Percentiles rank a stretch among this genome's conserved stretches.
Evolutionary conservation across 768 basidiomycete genomes (phyloP).

Genomic region (Rubroboletus satanas): DNA sequence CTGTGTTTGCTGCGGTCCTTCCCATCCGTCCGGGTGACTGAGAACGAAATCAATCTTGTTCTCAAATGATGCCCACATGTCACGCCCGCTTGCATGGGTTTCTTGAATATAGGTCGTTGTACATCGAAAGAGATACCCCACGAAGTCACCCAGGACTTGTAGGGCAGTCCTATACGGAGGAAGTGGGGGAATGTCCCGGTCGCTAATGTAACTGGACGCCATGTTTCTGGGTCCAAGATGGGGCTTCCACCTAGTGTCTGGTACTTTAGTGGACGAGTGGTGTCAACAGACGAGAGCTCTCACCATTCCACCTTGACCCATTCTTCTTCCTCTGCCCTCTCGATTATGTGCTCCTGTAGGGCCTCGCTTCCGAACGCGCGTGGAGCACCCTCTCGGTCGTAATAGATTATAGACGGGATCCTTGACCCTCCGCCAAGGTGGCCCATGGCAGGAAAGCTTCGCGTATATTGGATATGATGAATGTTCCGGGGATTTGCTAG

Average conservation of each 20-base stretch:
- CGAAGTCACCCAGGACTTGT: slow-evolving; percentile 47
- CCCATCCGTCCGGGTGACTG: slow-evolving; percentile 48
- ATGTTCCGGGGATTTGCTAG: not conserved
- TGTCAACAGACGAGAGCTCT: not conserved
- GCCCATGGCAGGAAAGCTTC: slow-evolving; percentile 45
- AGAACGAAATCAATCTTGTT: slow-evolving; percentile 42
- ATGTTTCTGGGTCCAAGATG: slow-evolving; percentile 29
- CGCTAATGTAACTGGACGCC: slow-evolving; percentile 19
- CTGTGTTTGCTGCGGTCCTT: slow-evolving; percentile 39
- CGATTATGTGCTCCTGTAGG: slow-evolving; percentile 33
- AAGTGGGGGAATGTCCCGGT: slow-evolving; percentile 39
- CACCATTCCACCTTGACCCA: slow-evolving; percentile 32
- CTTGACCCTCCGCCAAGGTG: slow-evolving; percentile 44
- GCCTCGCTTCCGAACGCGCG: slow-evolving; percentile 46
- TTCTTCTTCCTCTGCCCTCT: slow-evolving; percentile 38
- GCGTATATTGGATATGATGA: slow-evolving; percentile 1
- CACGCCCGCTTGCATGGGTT: slow-evolving; percentile 38
- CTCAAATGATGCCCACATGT: slow-evolving; percentile 41
- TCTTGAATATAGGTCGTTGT: slow-evolving; percentile 43
- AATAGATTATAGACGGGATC: slow-evolving; percentile 48
- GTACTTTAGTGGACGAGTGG: slow-evolving; percentile 2
- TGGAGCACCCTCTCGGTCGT: slow-evolving; percentile 38
- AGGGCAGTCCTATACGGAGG: slow-evolving; percentile 40
- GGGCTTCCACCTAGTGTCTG: slow-evolving; percentile 31
- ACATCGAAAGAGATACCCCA: slow-evolving; percentile 43